Base-by-base conservation (phyloP, 345 rosid species). In the Mangifera indica region DNA sequence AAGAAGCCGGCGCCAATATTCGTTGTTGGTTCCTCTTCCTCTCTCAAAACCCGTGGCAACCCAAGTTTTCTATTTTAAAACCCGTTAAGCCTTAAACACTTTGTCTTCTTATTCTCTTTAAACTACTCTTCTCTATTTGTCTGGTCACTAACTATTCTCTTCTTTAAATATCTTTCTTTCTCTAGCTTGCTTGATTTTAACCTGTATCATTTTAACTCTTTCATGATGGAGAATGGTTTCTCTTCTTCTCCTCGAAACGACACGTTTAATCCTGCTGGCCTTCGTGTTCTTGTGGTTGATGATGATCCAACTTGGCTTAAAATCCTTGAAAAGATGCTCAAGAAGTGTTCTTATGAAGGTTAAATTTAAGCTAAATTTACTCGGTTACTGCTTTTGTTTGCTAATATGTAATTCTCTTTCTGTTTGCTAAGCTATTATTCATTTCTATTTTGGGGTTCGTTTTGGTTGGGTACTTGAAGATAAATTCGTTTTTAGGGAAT, bases 251-350 rank as follows among this genome's bases (percentile, higher is more conserved):
- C 90, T 34, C 81, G 86, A 69, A 78, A 52, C 57, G 87, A 86
- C 40, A 74, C 81, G 10, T 90, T 90, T 53, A 65, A 48, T 26
- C 97, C 99, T 24, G 88, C 87, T 67, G 98, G 96, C 57, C 91
- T 95, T 45, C 87, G 99, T 17, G 99, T 95, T 74, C 99, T 95
- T 20, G 98, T 95, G 1, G 99, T 95, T 18, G 98, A 95, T 56
- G 99, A 95, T 34, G 99, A 95, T 60, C 93, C 92, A 2, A 90
- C 98, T 1, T 95, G 99, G 99, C 81, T 92, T 62, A 95, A 92
- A 80, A 95, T 95, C 75, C 98, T 95, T 22, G 99, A 95, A 74
- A 95, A 89, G 92, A 95, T 95, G 99, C 98, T 95, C 68, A 95
- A 85, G 68, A 95, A 92, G 76, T 95, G 98, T 67, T 90, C 89